Percentiles rank a stretch among this genome's conserved stretches.
phyloP scores from a whole-genome alignment of 2,329 filamentous ascomycete species.

The Beauveria pseudobassiana region DNA sequence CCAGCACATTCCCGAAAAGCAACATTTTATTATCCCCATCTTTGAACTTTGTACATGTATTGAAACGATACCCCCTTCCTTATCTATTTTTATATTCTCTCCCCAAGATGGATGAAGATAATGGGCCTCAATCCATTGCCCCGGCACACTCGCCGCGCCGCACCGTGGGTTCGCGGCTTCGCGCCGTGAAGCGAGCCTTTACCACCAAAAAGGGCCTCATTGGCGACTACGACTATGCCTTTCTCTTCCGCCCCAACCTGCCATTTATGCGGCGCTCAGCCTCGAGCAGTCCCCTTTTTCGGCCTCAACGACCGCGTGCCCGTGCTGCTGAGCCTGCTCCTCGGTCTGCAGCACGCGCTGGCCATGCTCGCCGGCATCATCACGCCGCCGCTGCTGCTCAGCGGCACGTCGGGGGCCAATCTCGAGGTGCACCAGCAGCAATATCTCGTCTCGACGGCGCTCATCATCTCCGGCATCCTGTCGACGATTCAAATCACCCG shows the following conservation, averaged over 20 bases:
- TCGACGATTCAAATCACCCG: constrained; percentile 71
- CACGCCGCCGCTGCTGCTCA: constrained; percentile 68
- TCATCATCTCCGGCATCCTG: constrained; percentile 72
- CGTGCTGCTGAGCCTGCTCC: constrained; percentile 54
- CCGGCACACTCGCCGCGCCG: constrained; percentile 31
- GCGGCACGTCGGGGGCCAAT: constrained; percentile 54
- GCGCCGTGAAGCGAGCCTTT: constrained; percentile 31
- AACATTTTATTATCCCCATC: background rate
- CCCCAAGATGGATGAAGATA: constrained; percentile 47
- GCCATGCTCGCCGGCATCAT: constrained; percentile 72
- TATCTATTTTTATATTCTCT: background rate
- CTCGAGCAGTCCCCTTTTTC: constrained; percentile 67
- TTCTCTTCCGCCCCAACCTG: constrained; percentile 74
- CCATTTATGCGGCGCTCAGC: constrained; percentile 60
- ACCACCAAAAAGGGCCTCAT: constrained; percentile 64
- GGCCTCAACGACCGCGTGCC: constrained; percentile 67
- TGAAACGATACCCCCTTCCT: too few relatives aligned
- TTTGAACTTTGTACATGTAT: too few relatives aligned
- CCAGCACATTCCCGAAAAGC: background rate
- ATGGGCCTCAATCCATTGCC: constrained; percentile 42
- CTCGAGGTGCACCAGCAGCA: constrained; percentile 54
- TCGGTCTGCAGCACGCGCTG: constrained; percentile 65
- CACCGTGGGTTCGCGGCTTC: constrained; percentile 20
- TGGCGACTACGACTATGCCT: constrained; percentile 83
- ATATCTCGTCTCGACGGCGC: constrained; percentile 70